These are phyloP conservation scores for Chimonanthus praecox DNA, from an alignment of 164 flowering plant genomes.

Conservation along the genomic window DNA sequence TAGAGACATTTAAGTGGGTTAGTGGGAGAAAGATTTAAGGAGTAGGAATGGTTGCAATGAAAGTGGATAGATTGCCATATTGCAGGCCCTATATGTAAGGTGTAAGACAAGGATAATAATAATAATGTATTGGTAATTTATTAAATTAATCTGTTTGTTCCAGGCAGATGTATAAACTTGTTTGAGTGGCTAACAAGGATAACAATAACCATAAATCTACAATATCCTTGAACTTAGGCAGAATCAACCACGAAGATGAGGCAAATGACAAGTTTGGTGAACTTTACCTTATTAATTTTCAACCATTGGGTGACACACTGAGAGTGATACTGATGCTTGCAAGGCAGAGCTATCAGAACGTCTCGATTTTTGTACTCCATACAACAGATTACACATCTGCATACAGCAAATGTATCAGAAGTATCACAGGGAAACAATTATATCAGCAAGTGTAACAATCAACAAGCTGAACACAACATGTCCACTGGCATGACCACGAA, in stretches of 20 bases:
- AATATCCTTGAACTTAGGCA: not conserved
- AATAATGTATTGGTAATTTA: too few relatives aligned
- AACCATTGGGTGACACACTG: conserved; percentile 58
- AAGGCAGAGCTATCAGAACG: conserved; percentile 52
- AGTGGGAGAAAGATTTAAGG: too few relatives aligned
- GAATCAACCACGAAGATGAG: not conserved
- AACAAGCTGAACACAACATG: not conserved
- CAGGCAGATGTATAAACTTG: not conserved
- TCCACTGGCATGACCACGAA: not conserved
- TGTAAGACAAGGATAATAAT: too few relatives aligned
- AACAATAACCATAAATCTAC: not conserved
- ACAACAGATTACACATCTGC: conserved; percentile 73
- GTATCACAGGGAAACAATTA: not conserved
- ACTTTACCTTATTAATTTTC: conserved; percentile 48
- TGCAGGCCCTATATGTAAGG: too few relatives aligned
- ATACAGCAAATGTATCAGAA: not conserved
- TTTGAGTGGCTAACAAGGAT: not conserved
- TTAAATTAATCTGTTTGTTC: not conserved
- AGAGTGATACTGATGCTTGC: conserved; percentile 62
- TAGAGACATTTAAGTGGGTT: too few relatives aligned
- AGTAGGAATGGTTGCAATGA: too few relatives aligned
- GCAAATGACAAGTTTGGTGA: not conserved
- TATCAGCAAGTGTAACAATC: not conserved
- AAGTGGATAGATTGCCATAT: too few relatives aligned
- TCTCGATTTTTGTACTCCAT: conserved; percentile 49